Percentiles rank a stretch among this genome's conserved stretches.
phyloP scores from a whole-genome alignment of 2,329 filamentous ascomycete species.

The Phaeosphaeriaceae sp. region DNA sequence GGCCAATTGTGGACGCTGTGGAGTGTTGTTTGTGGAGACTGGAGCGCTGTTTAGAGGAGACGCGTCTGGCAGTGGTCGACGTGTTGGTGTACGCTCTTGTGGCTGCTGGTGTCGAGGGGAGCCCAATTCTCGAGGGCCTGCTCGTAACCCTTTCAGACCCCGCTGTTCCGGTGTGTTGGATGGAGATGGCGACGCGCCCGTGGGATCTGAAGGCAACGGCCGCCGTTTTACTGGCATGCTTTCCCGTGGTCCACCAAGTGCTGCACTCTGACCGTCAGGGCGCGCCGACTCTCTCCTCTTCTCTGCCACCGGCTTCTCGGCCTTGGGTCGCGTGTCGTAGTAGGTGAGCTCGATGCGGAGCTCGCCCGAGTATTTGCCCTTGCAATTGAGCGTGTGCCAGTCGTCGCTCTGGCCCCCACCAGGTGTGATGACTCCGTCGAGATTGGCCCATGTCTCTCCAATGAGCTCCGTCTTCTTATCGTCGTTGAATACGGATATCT shows the following conservation, averaged over 20 bases:
- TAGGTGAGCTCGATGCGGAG: slow-evolving; percentile 94
- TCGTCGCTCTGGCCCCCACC: slow-evolving; percentile 93
- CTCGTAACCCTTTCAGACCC: slow-evolving; percentile 35
- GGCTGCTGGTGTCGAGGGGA: slow-evolving; percentile 42
- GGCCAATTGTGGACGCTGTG: slow-evolving; percentile 30
- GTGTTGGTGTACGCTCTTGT: slow-evolving; percentile 30
- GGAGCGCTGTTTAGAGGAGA: slow-evolving; percentile 29
- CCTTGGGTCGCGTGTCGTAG: slow-evolving; percentile 87
- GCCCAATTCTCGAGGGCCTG: slow-evolving; percentile 44
- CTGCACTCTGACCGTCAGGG: slow-evolving; percentile 45
- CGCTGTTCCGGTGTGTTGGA: slow-evolving; percentile 39
- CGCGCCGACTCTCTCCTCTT: slow-evolving; percentile 57
- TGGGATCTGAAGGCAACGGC: slow-evolving; percentile 81
- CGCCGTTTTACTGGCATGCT: slow-evolving; percentile 76
- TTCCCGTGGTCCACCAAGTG: slow-evolving; percentile 58
- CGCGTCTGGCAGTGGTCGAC: slow-evolving; percentile 37
- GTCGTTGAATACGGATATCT: slow-evolving; percentile 96
- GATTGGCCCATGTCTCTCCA: slow-evolving; percentile 88
- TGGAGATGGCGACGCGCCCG: slow-evolving; percentile 55
- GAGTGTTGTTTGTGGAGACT: slow-evolving; percentile 29
- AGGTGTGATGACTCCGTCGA: slow-evolving; percentile 79
- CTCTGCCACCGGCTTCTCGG: slow-evolving; percentile 68
- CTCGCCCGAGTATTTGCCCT: slow-evolving; percentile 94
- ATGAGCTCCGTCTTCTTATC: slow-evolving; percentile 98
- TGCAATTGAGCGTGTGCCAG: slow-evolving; percentile 88